Evolutionary conservation across 495 filamentous ascomycete species (phyloP), one percentile per base, ranked within the genome.

Genomic region (Durotheca rogersii): DNA sequence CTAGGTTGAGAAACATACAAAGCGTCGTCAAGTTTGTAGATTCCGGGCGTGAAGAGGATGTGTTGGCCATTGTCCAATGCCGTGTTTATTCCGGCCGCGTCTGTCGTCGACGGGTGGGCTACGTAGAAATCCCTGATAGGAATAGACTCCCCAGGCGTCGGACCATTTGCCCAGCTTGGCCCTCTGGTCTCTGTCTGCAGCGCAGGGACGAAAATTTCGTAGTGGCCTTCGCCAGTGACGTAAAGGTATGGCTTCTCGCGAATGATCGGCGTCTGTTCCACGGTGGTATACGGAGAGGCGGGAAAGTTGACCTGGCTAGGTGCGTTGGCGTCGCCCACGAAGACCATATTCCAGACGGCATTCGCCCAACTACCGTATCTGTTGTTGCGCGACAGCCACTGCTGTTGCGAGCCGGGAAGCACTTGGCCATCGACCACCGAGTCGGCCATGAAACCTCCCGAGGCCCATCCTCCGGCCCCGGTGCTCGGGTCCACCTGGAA

Each of bases 261-360:
- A 18, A 66, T 43, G 18, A 61, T 17, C 15, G 60, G 63, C 2
- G 63, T 66, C 12, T 16, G 40, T 2, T 54, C 53, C 16, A 66
- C 21, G 17, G 60, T 64, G 16, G 63, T 66, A 45, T 66, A 66
- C 6, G 63, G 38, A n/a, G 34, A 47, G 5, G 23, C 27, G 10
- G 63, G 63, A 14, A 63, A 66, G 12, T 54, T 51, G 18, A 47
- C 53, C 38, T 61, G 53, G 15, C 38, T 46, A 3, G 63, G 63
- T 14, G 60, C 53, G 18, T 51, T 43, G 4, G 31, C 27, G 31
- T 63, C 60, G 3, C 63, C 63, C 3, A 66, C 56, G 12, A 66
- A 66, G 6, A 66, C 63, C 63, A 66, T 66, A 18, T 66, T 66
- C 63, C 63, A 66, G 1, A 66, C 63, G 23, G 43, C 63, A 15